phyloP scores from a whole-genome alignment of 768 basidiomycete species.

The Strobilomyces confusus region DNA sequence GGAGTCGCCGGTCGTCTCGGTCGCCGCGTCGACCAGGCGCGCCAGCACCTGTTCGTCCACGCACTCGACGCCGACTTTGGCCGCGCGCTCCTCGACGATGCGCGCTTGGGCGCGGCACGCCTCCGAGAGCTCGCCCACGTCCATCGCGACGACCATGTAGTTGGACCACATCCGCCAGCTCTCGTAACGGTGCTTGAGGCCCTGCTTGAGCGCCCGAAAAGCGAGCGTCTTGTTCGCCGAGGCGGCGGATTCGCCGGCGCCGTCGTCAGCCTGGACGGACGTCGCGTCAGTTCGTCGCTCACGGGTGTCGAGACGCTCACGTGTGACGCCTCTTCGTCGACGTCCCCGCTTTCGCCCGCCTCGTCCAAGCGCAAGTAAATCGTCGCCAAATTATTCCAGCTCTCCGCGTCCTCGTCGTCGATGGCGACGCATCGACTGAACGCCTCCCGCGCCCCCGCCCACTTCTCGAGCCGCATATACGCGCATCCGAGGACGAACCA shows the following conservation, averaged over 20 bases:
- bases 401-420: constrained; percentile 96
- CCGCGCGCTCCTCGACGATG: constrained; percentile 57
- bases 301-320: too few species aligned
- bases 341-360: constrained; percentile 28
- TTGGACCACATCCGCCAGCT: constrained; percentile 99
- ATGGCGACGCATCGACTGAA: constrained; percentile 85
- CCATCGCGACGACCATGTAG: constrained; percentile 90
- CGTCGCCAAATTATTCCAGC: constrained; percentile 96
- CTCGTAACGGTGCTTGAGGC: constrained; percentile 77
- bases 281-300: constrained; percentile 6
- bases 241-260: constrained; percentile 36
- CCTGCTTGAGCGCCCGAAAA: constrained; percentile 88
- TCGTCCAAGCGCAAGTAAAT: constrained; percentile 84
- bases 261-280: constrained; percentile 22
- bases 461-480: constrained; percentile 74
- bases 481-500: constrained; percentile 99
- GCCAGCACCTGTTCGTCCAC: constrained; percentile 89
- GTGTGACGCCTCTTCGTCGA: constrained; percentile 27
- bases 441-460: constrained; percentile 78
- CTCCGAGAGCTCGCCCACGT: constrained; percentile 90
- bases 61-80: constrained; percentile 45
- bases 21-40: constrained; percentile 84
- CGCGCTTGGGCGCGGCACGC: constrained; percentile 79
- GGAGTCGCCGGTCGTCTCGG: constrained; percentile 43
- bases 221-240: constrained; percentile 82